Percentiles rank a stretch among this genome's conserved stretches.
Evolutionary conservation across 306 rosid species (phyloP).

Genomic region (Acmispon strigosus): DNA sequence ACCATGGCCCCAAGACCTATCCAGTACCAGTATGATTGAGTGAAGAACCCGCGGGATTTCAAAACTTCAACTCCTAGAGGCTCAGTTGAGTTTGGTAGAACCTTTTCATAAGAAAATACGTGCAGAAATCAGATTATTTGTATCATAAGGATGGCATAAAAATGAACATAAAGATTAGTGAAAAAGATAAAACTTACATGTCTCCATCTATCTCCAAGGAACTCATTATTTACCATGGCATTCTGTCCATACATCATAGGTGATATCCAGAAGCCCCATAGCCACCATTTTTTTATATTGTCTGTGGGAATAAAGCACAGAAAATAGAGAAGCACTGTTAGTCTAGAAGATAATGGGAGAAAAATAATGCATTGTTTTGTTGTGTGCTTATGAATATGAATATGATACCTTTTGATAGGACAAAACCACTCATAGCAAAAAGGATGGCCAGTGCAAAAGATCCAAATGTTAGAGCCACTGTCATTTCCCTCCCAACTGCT

Average conservation of each 20-base stretch:
- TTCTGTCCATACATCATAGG: constrained; percentile 46
- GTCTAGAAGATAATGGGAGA: neutral
- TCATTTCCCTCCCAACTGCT: constrained; percentile 51
- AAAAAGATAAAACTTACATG: constrained; percentile 22
- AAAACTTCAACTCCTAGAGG: constrained; percentile 40
- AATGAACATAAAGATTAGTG: neutral
- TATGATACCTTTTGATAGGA: constrained; percentile 50
- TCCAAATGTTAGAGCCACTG: constrained; percentile 44
- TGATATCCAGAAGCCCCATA: constrained; percentile 49
- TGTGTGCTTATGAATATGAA: neutral
- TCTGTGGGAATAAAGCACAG: constrained; percentile 23
- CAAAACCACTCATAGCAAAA: constrained; percentile 49
- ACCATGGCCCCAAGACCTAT: constrained; percentile 29
- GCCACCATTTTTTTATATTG: constrained; percentile 38
- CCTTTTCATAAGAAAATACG: constrained; percentile 19
- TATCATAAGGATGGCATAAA: neutral
- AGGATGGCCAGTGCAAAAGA: constrained; percentile 35
- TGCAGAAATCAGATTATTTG: neutral
- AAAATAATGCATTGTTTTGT: neutral
- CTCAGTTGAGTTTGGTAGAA: constrained; percentile 33
- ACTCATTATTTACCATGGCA: constrained; percentile 38
- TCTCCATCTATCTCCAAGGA: constrained; percentile 33
- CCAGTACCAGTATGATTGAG: constrained; percentile 37
- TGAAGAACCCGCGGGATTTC: constrained; percentile 44
- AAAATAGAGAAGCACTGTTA: neutral